Conservation (phyloP, 305 asterid genomes). For the Salvia sclarea region DNA sequence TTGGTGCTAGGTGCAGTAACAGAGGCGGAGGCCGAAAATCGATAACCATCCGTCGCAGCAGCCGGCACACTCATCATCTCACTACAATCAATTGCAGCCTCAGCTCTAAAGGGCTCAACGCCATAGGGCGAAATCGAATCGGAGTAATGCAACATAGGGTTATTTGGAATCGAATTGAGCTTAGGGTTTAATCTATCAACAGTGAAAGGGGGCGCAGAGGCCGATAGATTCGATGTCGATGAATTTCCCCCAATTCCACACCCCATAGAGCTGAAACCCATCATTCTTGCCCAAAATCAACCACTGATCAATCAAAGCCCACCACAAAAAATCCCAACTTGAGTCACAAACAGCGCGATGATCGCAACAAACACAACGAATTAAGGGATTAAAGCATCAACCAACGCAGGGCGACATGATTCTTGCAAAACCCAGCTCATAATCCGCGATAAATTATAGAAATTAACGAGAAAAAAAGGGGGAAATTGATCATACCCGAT, state of each 20-base stretch:
- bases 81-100: constrained; percentile 43
- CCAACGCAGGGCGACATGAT: constrained; percentile 12
- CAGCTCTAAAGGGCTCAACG: constrained; percentile 43
- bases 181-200: constrained; percentile 68
- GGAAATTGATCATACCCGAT: constrained; percentile 35
- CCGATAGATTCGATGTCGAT: constrained; percentile 72
- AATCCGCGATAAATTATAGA: neutral
- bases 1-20: constrained; percentile 33
- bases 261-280: constrained; percentile 65
- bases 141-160: constrained; percentile 46
- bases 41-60: constrained; percentile 43
- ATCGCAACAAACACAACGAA: constrained; percentile 14
- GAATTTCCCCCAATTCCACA: constrained; percentile 53
- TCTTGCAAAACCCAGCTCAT: constrained; percentile 17
- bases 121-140: constrained; percentile 49
- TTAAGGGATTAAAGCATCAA: constrained; percentile 1
- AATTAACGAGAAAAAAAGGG: neutral
- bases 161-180: constrained; percentile 50
- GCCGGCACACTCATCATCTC: constrained; percentile 40
- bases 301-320: constrained; percentile 51
- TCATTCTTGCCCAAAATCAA: constrained; percentile 43
- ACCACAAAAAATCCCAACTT: constrained; percentile 19
- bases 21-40: constrained; percentile 41
- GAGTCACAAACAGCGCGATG: constrained; percentile 16
- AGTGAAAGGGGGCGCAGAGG: constrained; percentile 91